Percentiles rank a stretch among this genome's conserved stretches.
Evolutionary conservation across 2,329 filamentous ascomycete species (phyloP).

Genomic region (Alternaria longipes): DNA sequence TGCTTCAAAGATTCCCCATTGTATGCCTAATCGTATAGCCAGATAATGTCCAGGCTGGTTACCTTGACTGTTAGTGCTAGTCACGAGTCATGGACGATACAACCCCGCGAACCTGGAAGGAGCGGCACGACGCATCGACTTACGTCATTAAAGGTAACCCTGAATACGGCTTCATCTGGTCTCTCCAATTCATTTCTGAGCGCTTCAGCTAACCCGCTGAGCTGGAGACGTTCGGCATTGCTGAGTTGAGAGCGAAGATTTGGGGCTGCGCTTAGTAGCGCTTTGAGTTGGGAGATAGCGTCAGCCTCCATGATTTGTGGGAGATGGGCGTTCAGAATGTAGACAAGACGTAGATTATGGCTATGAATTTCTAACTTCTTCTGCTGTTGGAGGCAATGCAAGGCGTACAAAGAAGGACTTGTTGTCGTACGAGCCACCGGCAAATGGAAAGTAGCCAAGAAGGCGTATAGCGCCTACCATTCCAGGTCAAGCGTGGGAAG

Average conservation of each 20-base stretch:
- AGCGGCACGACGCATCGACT: neutral
- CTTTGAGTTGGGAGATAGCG: constrained; percentile 11
- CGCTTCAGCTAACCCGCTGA: constrained; percentile 15
- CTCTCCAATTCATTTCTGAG: constrained; percentile 1
- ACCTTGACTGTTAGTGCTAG: constrained; percentile 6
- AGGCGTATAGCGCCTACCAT: neutral
- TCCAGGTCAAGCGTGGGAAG: neutral
- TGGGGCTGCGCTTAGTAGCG: constrained; percentile 4
- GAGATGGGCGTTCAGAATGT: neutral
- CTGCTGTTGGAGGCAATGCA: neutral
- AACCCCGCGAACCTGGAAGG: neutral
- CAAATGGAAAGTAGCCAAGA: neutral
- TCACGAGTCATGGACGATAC: neutral
- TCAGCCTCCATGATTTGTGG: neutral
- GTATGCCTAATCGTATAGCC: constrained; percentile 18
- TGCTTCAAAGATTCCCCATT: constrained; percentile 19
- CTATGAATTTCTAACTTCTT: neutral
- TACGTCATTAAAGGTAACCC: neutral
- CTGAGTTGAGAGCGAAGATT: constrained; percentile 13
- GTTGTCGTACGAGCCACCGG: neutral
- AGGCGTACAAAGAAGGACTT: neutral
- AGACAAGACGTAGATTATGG: neutral
- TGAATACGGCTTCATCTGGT: neutral
- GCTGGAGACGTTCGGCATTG: constrained; percentile 18
- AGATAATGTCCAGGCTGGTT: constrained; percentile 18